Base-by-base conservation (phyloP, 1,284 basidiomycete genomes). In the Moniliophthora roreri region DNA sequence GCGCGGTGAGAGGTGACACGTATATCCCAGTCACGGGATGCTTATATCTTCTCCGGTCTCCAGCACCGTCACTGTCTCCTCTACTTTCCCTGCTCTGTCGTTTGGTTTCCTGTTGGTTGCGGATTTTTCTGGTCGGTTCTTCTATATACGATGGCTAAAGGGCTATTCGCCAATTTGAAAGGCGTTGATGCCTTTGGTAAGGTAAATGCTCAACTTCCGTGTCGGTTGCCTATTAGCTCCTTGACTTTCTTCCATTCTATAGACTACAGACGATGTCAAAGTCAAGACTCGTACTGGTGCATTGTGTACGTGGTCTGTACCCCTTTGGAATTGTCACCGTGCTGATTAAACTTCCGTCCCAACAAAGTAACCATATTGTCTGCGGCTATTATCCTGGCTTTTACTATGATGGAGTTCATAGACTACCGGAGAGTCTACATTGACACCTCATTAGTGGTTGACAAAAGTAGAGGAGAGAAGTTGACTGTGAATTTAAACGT, bases 181-280 rank as follows among this genome's bases (percentile, higher is more conserved):
- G 87, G 89, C 69, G 81, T 98, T 58, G 95, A 99, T 79, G 96
- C 95, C 70, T 99, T 99, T 78, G 95, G 95, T 60, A 98, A 98
- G 87, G 95, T 95, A 65, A 63, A 76, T 62, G 51, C 40, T 49
- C 34, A 15, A n/a, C 53, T 53, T 48, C 50, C 55, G 58, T 50
- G 51, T 52, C 50, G 28, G 7, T 28, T 26, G 21, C 39, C 9
- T 21, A 4, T 20, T 37, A 41, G 51, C 35, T 53, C 10, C 48
- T 46, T 52, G 49, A 52, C 37, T 41, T 36, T n/a, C 48, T 48
- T 38, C 35, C 57, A 2, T 51, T 54, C 32, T 52, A 60, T 66
- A 96, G 95, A 98, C 95, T 35, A 93, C 92, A 73, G 95, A 98
- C 67, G 95, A 98, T 80, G 95, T 98, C 59, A 97, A 97, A 76